A percentile compares a stretch with the other conserved stretches of the same genome.
These are phyloP conservation scores for Cladophialophora psammophila DNA, from an alignment of 2,329 filamentous ascomycete genomes.

Conservation along the genomic window DNA sequence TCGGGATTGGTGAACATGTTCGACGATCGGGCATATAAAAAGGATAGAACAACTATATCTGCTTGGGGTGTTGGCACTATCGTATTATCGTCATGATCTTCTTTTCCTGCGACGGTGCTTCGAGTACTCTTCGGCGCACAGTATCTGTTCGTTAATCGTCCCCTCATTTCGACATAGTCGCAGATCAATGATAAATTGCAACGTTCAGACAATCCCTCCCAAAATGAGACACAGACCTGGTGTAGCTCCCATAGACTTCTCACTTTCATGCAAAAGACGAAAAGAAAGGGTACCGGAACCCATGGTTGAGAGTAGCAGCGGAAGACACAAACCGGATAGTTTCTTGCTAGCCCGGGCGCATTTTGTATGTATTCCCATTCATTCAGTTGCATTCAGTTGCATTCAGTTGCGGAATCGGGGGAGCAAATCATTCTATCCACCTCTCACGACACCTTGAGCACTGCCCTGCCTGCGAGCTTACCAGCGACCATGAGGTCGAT, in stretches of 20 bases:
- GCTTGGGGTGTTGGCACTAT: background rate
- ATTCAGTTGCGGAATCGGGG: background rate
- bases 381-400: background rate
- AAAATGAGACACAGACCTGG: too few relatives aligned
- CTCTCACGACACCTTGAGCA: conserved; percentile 47
- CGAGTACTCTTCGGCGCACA: background rate
- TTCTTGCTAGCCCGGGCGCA: background rate
- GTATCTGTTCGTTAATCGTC: background rate
- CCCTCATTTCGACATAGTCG: background rate
- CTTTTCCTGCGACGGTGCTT: background rate
- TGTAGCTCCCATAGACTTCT: too few relatives aligned
- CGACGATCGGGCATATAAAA: background rate
- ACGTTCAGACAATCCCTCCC: background rate
- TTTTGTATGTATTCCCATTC: background rate
- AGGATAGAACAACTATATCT: background rate
- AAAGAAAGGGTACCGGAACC: background rate
- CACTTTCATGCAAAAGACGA: background rate
- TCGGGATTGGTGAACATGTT: background rate
- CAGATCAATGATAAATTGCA: background rate
- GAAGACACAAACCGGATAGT: background rate
- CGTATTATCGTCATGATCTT: background rate
- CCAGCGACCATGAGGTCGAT: conserved; percentile 50
- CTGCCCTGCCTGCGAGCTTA: conserved; percentile 51
- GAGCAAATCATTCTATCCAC: background rate
- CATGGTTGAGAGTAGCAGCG: background rate